Evolutionary conservation across 257 asterid species (phyloP), one percentile per base, ranked within the genome.

Genomic region (Penstemon newberryi): DNA sequence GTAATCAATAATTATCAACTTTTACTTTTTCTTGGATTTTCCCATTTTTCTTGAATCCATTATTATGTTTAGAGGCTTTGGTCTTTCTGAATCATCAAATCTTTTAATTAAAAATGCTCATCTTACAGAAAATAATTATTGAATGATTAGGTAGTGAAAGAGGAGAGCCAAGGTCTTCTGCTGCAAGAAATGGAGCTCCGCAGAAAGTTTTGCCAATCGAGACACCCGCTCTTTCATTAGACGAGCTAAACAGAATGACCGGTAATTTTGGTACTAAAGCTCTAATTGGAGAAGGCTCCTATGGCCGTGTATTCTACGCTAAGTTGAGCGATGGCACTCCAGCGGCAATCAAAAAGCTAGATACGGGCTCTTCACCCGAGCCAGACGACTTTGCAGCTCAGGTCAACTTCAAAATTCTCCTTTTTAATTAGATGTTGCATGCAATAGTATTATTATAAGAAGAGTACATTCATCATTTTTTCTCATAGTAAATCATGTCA

Each of bases 261-360:
- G 76, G 74, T 37, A 85, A 87, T 64, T 91, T 91, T 13, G 96
- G 90, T 4, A 38, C 79, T 3, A 81, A 87, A 73, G 81, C 90
- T 47, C 66, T 89, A 19, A 79, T 89, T 5, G 95, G 96, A 50
- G 95, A 89, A 73, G 97, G 97, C 12, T 91, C 97, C 6, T 86
- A 86, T 71, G 94, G 97, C 4, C 81, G 95, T 0, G 96, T 85
- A 4, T 91, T 78, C 55, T 79, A 60, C 10, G 96, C 89, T 9
- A 86, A 68, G 52, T 40, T 89, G 63, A 81, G 82, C 63, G 71
- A 70, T 59, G 96, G 96, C 37, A 75, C 58, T 4, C 70, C 78
- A 36, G 84, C 83, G 2, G 96, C 98, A 36, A 83, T 92, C 64
- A 87, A 92, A 77, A 89, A 78, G 81, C 78, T 89, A 12, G 98